Evolutionary conservation across 1,139 yeast genomes (phyloP), one percentile per base, ranked within the genome.

Genomic region (Pichia cactophila): DNA sequence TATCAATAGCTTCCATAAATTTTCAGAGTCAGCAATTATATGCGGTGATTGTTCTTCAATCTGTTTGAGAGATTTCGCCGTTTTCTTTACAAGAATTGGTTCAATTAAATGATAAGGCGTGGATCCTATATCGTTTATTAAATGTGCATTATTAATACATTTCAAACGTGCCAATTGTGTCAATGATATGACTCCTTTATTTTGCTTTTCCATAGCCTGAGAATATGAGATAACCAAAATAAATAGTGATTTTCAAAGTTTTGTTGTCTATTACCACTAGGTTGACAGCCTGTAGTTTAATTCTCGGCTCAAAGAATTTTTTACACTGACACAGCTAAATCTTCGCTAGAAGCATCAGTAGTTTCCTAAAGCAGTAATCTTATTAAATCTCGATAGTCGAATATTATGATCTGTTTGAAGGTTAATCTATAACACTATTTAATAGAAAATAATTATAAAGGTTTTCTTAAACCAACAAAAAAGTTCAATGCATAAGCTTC

Each of bases 401-500:
- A 11, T 14, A 33, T 11, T 7, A 7, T 33, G 5, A 33, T 7
- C 10, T 29, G 12, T 10, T 29, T 11, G 7, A 29, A 9, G 35
- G 35, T 31, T 31, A 31, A 31, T 31, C 35, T 31, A 31, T 31
- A 31, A 31, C 35, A 14, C n/a, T 31, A 35, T 35, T 2, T 39
- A 39, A 33, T 17, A 26, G 26, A 40, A 52, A 65, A 67, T 10
- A 14, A 29, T 48, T 44, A 54, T 61, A 51, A 44, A 39, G 62
- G 61, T 58, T 81, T 76, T 71, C 86, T 75, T 65, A 78, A 75
- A 55, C 86, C 87, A 53, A 77, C 72, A 70, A 78, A 82, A 73
- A 78, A 82, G 52, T 84, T 80, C 55, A 75, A 72, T 35, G 81
- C 86, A 58, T 79, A 80, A 47, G 83, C 86, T 44, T 75, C 77